Evolutionary conservation across 78 protist species (phyloP).

Genomic region (Chrysochromulina tobinii): DNA sequence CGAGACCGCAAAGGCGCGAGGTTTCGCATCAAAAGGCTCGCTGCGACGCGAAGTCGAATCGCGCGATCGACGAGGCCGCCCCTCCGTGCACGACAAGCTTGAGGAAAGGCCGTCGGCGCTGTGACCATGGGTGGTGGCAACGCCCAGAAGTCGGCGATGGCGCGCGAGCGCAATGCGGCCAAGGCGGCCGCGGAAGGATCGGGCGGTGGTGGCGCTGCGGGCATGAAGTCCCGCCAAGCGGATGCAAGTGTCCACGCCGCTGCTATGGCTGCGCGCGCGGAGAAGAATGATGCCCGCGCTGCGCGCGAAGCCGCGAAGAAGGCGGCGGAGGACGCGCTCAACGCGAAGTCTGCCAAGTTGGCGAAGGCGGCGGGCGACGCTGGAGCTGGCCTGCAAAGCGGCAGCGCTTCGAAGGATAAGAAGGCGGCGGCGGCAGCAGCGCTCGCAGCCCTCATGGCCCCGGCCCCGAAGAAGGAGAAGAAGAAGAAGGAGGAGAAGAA

Average conservation of each 20-base stretch:
- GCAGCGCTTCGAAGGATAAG: neutral
- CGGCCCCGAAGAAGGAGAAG: neutral
- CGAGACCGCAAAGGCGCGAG: too few relatives aligned
- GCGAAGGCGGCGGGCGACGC: neutral
- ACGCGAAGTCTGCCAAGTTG: neutral
- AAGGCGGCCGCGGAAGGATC: neutral
- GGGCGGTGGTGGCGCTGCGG: conserved; percentile 6
- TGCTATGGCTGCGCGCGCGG: neutral
- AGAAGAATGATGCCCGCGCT: neutral
- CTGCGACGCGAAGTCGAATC: too few relatives aligned
- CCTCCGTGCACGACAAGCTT: too few relatives aligned
- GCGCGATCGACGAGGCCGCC: too few relatives aligned
- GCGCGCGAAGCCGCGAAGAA: neutral
- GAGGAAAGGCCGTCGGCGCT: neutral
- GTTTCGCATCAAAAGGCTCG: too few relatives aligned
- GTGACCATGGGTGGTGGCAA: neutral
- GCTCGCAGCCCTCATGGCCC: neutral
- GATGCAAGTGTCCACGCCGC: neutral
- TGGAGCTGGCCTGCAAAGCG: neutral
- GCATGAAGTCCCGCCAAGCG: neutral
- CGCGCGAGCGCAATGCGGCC: neutral
- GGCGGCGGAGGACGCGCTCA: neutral
- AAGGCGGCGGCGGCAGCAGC: neutral
- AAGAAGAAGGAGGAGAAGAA: neutral
- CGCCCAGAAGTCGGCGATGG: conserved; percentile 2